Percentiles rank a stretch among this genome's conserved stretches.
phyloP scores from a whole-genome alignment of 2,329 filamentous ascomycete species.

The Bimuria novae-zelandiae region DNA sequence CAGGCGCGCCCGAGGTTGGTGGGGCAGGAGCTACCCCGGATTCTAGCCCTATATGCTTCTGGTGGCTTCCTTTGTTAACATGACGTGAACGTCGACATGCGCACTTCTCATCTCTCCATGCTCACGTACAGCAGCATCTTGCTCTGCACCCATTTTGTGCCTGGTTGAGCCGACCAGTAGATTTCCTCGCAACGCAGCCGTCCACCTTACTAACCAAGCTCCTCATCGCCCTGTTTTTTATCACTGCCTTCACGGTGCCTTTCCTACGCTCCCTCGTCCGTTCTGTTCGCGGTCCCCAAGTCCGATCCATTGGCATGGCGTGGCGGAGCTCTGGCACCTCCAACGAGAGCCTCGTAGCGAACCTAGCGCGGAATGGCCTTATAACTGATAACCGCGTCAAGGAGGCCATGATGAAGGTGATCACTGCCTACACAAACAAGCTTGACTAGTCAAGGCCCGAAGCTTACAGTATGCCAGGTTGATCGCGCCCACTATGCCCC shows the following conservation, averaged over 20 bases:
- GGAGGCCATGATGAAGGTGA: conserved; percentile 77
- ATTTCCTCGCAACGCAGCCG: background rate
- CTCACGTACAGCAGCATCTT: too few relatives aligned
- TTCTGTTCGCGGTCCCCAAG: background rate
- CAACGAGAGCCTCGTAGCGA: conserved; percentile 77
- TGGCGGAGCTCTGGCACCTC: conserved; percentile 81
- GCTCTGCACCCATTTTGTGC: too few relatives aligned
- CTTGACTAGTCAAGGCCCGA: conserved; percentile 2
- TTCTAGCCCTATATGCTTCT: background rate
- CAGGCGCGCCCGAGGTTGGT: background rate
- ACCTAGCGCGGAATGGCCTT: conserved; percentile 72
- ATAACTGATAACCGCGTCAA: conserved; percentile 75
- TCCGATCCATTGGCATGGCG: conserved; percentile 67
- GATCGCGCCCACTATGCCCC: conserved; percentile 87
- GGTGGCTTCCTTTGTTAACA: background rate
- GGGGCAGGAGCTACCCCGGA: conserved; percentile 6
- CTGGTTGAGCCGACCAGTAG: too few relatives aligned
- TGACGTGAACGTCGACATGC: background rate
- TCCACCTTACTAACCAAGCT: conserved; percentile 10
- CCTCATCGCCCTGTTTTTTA: too few relatives aligned
- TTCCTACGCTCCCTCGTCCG: background rate
- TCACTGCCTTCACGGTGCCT: conserved; percentile 20
- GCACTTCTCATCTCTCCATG: background rate
- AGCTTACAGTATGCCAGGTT: conserved; percentile 59
- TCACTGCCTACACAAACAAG: conserved; percentile 2